Evolutionary conservation across 805 yeast species (phyloP).

Genomic region (Maudiozyma serrabonitensis): DNA sequence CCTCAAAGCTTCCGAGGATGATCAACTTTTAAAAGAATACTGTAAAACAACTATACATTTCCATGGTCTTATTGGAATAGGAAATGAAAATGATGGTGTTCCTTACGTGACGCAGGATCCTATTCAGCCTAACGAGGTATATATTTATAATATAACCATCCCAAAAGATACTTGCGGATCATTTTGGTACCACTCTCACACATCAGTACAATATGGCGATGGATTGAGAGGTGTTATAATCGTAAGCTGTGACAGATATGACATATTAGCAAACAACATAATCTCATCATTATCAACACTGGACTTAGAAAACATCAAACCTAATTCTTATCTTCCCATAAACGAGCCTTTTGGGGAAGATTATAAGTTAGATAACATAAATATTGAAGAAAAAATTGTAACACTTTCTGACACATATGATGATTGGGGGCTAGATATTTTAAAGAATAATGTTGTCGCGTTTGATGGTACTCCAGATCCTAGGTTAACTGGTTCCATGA

Average conservation of each 20-base stretch:
- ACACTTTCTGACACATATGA: slow-evolving; percentile 59
- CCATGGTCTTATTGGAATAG: slow-evolving; percentile 42
- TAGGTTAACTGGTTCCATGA: slow-evolving; percentile 15
- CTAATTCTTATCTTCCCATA: neutral
- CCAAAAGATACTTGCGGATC: slow-evolving; percentile 40
- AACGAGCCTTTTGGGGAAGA: slow-evolving; percentile 8
- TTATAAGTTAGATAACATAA: slow-evolving; percentile 15
- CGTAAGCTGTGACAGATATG: slow-evolving; percentile 40
- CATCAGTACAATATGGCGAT: slow-evolving; percentile 40
- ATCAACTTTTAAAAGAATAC: slow-evolving; percentile 11
- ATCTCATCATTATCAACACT: slow-evolving; percentile 1
- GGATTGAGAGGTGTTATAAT: slow-evolving; percentile 42
- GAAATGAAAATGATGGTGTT: slow-evolving; percentile 36
- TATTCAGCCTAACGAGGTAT: slow-evolving; percentile 52
- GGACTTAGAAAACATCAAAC: neutral
- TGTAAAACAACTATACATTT: slow-evolving; percentile 38
- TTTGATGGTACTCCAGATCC: slow-evolving; percentile 23
- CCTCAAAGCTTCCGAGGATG: slow-evolving; percentile 19
- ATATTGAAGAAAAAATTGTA: slow-evolving; percentile 45
- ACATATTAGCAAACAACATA: slow-evolving; percentile 29
- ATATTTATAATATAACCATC: slow-evolving; percentile 37
- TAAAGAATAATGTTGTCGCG: slow-evolving; percentile 18
- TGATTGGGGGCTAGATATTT: slow-evolving; percentile 31
- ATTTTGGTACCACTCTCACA: slow-evolving; percentile 50
- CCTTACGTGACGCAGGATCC: slow-evolving; percentile 55